These are phyloP conservation scores for Amylocarpus encephaloides DNA, from an alignment of 2,329 filamentous ascomycete species.

Conservation along the genomic window DNA sequence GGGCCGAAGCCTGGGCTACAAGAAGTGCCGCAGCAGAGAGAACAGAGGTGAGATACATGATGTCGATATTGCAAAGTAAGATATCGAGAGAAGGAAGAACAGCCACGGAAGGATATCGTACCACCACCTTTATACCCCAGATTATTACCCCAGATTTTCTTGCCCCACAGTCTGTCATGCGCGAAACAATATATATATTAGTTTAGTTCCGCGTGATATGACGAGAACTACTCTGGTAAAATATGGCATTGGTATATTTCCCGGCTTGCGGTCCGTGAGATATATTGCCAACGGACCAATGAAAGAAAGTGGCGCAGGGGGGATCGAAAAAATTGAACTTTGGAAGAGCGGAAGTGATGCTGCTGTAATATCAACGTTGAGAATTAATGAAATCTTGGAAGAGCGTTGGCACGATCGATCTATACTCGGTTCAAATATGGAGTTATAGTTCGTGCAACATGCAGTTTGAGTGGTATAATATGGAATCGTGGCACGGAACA, in stretches of 20 bases:
- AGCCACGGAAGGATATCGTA: neutral
- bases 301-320: neutral
- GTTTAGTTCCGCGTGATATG: constrained; percentile 10
- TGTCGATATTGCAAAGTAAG: constrained; percentile 7
- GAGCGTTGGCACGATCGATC: neutral
- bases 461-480: too few species aligned
- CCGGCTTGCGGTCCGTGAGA: constrained; percentile 3
- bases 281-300: constrained; percentile 8
- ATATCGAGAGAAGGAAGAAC: neutral
- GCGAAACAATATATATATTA: constrained; percentile 11
- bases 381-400: neutral
- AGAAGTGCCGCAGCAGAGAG: constrained; percentile 31
- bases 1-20: constrained; percentile 28
- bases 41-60: constrained; percentile 34
- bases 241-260: constrained; percentile 1
- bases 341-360: neutral
- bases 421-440: too few species aligned
- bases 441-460: too few species aligned
- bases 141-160: constrained; percentile 9
- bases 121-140: constrained; percentile 12
- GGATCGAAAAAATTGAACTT: neutral
- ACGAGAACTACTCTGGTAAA: constrained; percentile 7
- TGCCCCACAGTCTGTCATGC: constrained; percentile 17
- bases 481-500: too few species aligned
- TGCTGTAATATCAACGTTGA: neutral